A percentile compares a stretch with the other conserved stretches of the same genome.
These are phyloP conservation scores for Coniochaeta hoffmannii DNA, from an alignment of 2,329 filamentous ascomycete genomes.

Conservation along the genomic window DNA sequence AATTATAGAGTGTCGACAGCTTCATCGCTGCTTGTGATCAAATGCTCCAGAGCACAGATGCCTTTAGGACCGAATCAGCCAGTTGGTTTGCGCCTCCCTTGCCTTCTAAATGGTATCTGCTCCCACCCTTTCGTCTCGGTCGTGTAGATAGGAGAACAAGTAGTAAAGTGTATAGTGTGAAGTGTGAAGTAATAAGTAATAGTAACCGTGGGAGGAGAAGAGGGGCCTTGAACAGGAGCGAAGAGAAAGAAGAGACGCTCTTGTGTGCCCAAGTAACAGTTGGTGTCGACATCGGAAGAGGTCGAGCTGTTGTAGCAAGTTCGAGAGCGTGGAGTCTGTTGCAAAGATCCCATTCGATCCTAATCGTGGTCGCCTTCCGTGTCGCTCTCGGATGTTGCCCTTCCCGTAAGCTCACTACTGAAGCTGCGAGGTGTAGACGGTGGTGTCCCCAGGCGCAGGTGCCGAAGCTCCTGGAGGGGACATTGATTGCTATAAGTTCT, in stretches of 20 bases:
- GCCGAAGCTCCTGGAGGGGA: slow-evolving; percentile 40
- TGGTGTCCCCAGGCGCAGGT: slow-evolving; percentile 39
- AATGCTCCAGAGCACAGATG: neutral
- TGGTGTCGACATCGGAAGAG: neutral
- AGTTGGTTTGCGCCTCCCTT: neutral
- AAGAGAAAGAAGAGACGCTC: neutral
- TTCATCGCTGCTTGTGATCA: neutral
- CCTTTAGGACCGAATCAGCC: neutral
- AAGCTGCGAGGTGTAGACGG: slow-evolving; percentile 30
- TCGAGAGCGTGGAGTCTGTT: neutral
- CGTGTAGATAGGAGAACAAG: neutral
- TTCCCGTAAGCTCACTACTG: slow-evolving; percentile 7
- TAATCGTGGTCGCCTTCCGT: neutral
- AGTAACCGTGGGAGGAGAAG: neutral
- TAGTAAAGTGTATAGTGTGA: too few species aligned
- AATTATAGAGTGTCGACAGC: neutral
- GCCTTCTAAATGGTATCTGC: slow-evolving; percentile 2
- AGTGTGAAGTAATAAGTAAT: neutral
- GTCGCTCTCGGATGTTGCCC: neutral
- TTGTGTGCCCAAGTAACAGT: neutral
- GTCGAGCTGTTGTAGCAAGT: neutral
- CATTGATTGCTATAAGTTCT: slow-evolving; percentile 47
- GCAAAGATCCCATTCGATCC: neutral
- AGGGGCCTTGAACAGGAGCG: neutral
- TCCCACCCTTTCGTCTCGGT: neutral